Evolutionary conservation across 345 rosid genomes (phyloP).

Genomic region (Eucalyptus viminalis): DNA sequence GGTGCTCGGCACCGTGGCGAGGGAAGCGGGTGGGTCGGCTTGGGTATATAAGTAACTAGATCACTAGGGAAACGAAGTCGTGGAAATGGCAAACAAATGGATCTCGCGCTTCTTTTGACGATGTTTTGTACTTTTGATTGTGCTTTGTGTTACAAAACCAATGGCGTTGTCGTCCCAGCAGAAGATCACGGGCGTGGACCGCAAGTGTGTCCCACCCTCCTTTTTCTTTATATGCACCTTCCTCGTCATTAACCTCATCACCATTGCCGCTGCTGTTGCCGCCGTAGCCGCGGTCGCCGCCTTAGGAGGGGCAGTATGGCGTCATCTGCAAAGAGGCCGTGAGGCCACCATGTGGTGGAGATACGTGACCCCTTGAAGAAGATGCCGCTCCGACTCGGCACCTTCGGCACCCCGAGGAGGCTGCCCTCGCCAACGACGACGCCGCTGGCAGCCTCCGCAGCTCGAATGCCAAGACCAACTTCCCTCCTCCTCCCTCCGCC

Average conservation of each 20-base stretch:
- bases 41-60: not conserved
- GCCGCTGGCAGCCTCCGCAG: rapidly evolving
- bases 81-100: not conserved
- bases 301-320: not conserved
- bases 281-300: not conserved
- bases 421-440: not conserved
- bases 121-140: too few relatives aligned
- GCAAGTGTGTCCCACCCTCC: not conserved
- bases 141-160: not conserved
- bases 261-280: rapidly evolving
- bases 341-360: not conserved
- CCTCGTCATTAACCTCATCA: not conserved
- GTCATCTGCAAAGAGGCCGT: rapidly evolving
- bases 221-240: not conserved
- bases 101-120: not conserved
- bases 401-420: not conserved
- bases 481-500: not conserved
- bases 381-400: rapidly evolving
- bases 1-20: not conserved
- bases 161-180: not conserved
- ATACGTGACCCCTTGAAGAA: not conserved
- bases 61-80: not conserved
- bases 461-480: not conserved
- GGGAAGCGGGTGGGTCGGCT: not conserved
- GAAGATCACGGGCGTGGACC: not conserved